A percentile compares a stretch with the other conserved stretches of the same genome.
Conservation (phyloP, 2,329 filamentous ascomycete species). For the Scytalidium sp. region DNA sequence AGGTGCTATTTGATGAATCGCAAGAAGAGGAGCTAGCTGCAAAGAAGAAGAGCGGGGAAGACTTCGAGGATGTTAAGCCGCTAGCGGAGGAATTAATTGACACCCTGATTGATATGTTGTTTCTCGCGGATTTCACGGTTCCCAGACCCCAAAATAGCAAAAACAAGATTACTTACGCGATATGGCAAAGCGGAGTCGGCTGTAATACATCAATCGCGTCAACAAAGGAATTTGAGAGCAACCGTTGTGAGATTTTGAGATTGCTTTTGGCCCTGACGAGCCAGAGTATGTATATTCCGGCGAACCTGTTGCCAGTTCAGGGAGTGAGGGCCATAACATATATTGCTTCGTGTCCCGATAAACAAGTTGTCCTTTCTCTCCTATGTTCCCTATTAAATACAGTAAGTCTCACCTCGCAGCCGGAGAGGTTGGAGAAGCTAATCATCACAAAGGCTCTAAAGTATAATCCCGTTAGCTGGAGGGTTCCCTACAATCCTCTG, state of each 20-base stretch:
- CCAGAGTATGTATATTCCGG: constrained; percentile 90
- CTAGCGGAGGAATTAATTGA: constrained; percentile 92
- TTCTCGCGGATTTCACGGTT: constrained; percentile 87
- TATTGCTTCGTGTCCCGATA: constrained; percentile 82
- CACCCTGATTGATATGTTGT: constrained; percentile 82
- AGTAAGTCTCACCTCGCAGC: constrained; percentile 47
- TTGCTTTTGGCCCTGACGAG: constrained; percentile 82
- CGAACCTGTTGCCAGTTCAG: constrained; percentile 73
- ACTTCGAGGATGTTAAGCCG: constrained; percentile 80
- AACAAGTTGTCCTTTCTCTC: constrained; percentile 85
- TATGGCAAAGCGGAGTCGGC: constrained; percentile 97
- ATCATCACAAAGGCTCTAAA: constrained; percentile 71
- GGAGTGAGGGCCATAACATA: constrained; percentile 86
- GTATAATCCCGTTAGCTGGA: constrained; percentile 93
- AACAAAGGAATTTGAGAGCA: constrained; percentile 89
- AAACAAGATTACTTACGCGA: constrained; percentile 83
- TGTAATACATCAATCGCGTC: constrained; percentile 87
- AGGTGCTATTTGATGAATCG: constrained; percentile 82
- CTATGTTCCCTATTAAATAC: constrained; percentile 94
- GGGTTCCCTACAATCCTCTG: constrained; percentile 88
- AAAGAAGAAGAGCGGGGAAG: constrained; percentile 47
- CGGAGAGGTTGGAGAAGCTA: constrained; percentile 4
- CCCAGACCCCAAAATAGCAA: constrained; percentile 69
- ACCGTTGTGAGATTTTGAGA: constrained; percentile 84
- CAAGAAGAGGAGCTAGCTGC: constrained; percentile 50